Conservation (phyloP, 2,329 filamentous ascomycete genomes). For the Rutstroemia sp. region DNA sequence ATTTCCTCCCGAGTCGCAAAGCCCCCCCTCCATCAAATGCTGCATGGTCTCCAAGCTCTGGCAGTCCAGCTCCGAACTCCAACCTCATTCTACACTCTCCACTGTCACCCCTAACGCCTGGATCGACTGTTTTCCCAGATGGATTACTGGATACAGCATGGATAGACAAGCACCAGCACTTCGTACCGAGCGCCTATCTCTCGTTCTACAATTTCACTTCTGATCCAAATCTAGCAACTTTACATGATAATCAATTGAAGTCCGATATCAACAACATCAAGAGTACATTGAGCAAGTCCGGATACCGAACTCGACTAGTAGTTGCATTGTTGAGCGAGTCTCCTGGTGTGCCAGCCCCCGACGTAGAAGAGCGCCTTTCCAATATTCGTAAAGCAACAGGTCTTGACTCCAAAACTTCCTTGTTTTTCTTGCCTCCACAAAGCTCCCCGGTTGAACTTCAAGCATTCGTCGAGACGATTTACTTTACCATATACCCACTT, state of each 20-base stretch:
- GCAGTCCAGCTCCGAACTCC: constrained; percentile 33
- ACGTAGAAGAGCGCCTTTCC: constrained; percentile 69
- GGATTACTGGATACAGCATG: constrained; percentile 76
- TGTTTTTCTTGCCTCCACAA: constrained; percentile 76
- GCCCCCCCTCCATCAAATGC: constrained; percentile 38
- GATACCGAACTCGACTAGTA: constrained; percentile 70
- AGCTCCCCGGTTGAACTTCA: constrained; percentile 64
- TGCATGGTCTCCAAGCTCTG: constrained; percentile 33
- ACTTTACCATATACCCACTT: constrained; percentile 64
- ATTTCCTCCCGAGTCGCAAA: constrained; percentile 48
- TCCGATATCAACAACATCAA: constrained; percentile 76
- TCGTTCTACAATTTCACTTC: constrained; percentile 73
- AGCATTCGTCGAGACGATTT: constrained; percentile 64
- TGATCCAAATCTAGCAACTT: constrained; percentile 63
- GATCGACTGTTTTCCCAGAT: constrained; percentile 79
- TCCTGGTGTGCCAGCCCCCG: constrained; percentile 45
- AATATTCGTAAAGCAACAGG: constrained; percentile 73
- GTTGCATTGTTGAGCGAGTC: constrained; percentile 73
- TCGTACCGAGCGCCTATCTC: constrained; percentile 72
- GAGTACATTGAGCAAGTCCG: constrained; percentile 56
- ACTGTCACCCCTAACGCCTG: constrained; percentile 80
- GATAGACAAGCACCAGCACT: constrained; percentile 81
- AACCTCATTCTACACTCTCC: constrained; percentile 73
- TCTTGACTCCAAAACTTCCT: constrained; percentile 68
- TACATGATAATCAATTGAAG: constrained; percentile 84